Evolutionary conservation across 306 rosid species (phyloP).

Genomic region (Citrullus amarus): DNA sequence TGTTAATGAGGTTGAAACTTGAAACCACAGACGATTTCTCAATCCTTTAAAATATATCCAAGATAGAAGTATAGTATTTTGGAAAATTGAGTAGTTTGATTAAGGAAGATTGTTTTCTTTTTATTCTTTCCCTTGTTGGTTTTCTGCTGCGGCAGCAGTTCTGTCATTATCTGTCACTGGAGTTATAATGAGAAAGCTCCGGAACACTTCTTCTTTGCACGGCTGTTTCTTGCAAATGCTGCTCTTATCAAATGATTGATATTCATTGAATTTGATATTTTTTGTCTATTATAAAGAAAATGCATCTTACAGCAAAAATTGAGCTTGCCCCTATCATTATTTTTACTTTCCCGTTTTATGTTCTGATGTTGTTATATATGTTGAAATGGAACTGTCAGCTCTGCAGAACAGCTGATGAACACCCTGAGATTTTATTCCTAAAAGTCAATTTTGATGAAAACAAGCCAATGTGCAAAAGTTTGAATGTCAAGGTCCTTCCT

Average conservation of each 20-base stretch:
- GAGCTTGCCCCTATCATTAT: neutral
- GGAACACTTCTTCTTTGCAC: neutral
- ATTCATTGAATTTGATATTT: neutral
- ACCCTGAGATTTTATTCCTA: constrained; percentile 74
- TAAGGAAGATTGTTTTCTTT: neutral
- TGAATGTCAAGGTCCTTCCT: constrained; percentile 95
- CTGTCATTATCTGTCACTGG: neutral
- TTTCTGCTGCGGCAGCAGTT: neutral
- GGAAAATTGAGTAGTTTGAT: neutral
- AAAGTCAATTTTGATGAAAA: constrained; percentile 97
- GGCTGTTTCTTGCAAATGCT: neutral
- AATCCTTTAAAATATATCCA: neutral
- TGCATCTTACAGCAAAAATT: neutral
- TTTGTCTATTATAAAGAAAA: neutral
- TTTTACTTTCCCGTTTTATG: neutral
- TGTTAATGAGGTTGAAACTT: neutral
- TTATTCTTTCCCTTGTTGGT: neutral
- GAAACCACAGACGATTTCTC: neutral
- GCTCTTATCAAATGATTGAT: neutral
- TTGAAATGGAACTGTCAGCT: constrained; percentile 37
- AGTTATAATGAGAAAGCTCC: neutral
- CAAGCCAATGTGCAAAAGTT: constrained; percentile 91
- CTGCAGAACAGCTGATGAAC: constrained; percentile 89
- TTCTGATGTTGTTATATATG: neutral
- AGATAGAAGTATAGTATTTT: neutral